Evolutionary conservation across 768 basidiomycete genomes (phyloP).

Genomic region (Lactarius quietus): DNA sequence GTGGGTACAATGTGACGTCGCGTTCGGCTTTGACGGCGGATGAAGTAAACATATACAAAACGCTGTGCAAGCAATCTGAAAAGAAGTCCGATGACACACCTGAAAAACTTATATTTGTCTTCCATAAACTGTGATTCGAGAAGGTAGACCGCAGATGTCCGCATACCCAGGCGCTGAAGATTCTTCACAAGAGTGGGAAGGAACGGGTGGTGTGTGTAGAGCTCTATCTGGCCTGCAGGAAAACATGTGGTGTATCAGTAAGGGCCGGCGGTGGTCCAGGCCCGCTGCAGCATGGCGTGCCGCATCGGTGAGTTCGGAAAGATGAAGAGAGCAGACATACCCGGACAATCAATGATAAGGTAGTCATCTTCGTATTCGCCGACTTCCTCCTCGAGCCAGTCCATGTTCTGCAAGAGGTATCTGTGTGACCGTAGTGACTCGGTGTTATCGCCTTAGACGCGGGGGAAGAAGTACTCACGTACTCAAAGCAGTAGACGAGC

Average conservation of each 20-base stretch:
- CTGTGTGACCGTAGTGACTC: constrained; percentile 40
- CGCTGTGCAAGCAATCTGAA: constrained; percentile 15
- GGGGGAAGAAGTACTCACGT: constrained; percentile 52
- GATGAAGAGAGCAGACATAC: constrained; percentile 37
- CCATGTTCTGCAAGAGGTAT: constrained; percentile 94
- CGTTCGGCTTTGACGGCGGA: background rate
- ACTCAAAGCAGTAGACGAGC: constrained; percentile 99
- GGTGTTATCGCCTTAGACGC: background rate
- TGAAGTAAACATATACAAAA: constrained; percentile 8
- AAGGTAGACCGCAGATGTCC: constrained; percentile 87
- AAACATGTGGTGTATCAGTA: constrained; percentile 12
- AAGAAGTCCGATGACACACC: constrained; percentile 40
- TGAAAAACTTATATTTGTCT: constrained; percentile 97
- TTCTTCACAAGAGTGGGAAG: constrained; percentile 85
- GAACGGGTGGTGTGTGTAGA: constrained; percentile 98
- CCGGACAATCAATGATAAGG: constrained; percentile 88
- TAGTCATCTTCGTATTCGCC: constrained; percentile 97
- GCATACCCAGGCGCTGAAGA: constrained; percentile 70
- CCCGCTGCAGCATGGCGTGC: constrained; percentile 4
- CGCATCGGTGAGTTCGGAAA: constrained; percentile 4
- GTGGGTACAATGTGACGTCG: constrained; percentile 11
- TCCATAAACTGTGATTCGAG: constrained; percentile 99
- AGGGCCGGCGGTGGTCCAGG: background rate
- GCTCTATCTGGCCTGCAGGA: constrained; percentile 85
- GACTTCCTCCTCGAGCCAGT: constrained; percentile 96